phyloP scores from a whole-genome alignment of 345 rosid species.

The Pugionium cornutum region DNA sequence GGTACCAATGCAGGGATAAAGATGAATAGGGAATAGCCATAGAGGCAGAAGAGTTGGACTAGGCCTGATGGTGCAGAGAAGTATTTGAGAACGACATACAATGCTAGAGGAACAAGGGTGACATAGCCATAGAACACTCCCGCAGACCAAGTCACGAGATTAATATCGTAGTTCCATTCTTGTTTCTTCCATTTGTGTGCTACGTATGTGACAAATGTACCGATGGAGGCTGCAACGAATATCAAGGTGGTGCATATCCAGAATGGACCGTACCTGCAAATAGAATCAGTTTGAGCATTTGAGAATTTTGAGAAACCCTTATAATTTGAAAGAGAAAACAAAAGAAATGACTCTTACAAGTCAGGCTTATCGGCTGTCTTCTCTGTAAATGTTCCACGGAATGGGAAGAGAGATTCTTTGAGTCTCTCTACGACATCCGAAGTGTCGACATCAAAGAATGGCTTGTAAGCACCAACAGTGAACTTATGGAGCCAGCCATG shows the following conservation, averaged over 20 bases:
- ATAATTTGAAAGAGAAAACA: background rate
- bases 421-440: slow-evolving; percentile 85
- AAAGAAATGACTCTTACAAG: slow-evolving; percentile 53
- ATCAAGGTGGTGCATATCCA: slow-evolving; percentile 96
- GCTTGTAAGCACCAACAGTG: slow-evolving; percentile 76
- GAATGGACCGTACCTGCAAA: slow-evolving; percentile 86
- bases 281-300: background rate
- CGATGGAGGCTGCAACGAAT: slow-evolving; percentile 92
- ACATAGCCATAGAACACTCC: slow-evolving; percentile 93
- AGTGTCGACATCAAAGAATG: slow-evolving; percentile 91
- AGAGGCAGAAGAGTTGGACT: slow-evolving; percentile 86
- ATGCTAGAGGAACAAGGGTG: slow-evolving; percentile 67
- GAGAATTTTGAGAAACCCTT: background rate
- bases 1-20: slow-evolving; percentile 95
- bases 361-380: slow-evolving; percentile 77
- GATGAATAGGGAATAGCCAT: slow-evolving; percentile 87
- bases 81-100: slow-evolving; percentile 84
- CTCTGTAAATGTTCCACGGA: slow-evolving; percentile 80
- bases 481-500: slow-evolving; percentile 75
- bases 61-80: slow-evolving; percentile 95
- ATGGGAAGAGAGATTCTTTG: slow-evolving; percentile 84
- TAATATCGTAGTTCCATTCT: slow-evolving; percentile 90
- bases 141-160: slow-evolving; percentile 97
- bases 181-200: slow-evolving; percentile 78
- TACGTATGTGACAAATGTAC: slow-evolving; percentile 91